phyloP scores from a whole-genome alignment of 2,329 filamentous ascomycete species.

The Gremmenia infestans region DNA sequence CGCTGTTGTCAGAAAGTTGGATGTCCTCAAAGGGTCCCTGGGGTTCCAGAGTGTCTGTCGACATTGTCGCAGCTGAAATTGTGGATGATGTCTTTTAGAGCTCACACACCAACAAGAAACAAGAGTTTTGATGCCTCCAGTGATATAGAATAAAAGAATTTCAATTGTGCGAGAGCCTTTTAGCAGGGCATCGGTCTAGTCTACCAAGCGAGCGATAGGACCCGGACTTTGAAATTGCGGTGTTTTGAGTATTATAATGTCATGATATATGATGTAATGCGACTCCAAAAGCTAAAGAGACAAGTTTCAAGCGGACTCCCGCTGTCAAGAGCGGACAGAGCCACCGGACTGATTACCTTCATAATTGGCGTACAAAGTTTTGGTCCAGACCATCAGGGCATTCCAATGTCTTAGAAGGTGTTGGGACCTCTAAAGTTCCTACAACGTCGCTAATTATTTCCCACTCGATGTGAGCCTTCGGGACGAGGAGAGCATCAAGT shows the following conservation, averaged over 20 bases:
- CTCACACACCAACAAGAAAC: neutral
- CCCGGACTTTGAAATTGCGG: neutral
- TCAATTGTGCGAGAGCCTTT: neutral
- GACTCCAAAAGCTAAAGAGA: neutral
- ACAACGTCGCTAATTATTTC: no score
- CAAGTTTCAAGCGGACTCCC: neutral
- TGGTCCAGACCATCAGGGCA: neutral
- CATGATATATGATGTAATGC: neutral
- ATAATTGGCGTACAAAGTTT: neutral
- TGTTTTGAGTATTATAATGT: neutral
- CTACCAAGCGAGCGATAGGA: neutral
- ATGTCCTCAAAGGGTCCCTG: neutral
- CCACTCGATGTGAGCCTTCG: no score
- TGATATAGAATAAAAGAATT: neutral
- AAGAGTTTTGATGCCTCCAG: neutral
- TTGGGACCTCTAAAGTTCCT: no score
- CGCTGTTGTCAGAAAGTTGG: neutral
- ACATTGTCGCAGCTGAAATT: neutral
- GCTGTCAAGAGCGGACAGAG: neutral
- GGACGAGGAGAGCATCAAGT: no score
- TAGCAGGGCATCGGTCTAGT: neutral
- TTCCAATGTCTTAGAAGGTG: no score
- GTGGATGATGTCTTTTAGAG: neutral
- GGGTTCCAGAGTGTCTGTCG: neutral
- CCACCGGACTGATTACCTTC: neutral